A percentile compares a stretch with the other conserved stretches of the same genome.
These are phyloP conservation scores for Phytophthora tubulina DNA, from an alignment of 352 stramenopile species.

Conservation along the genomic window DNA sequence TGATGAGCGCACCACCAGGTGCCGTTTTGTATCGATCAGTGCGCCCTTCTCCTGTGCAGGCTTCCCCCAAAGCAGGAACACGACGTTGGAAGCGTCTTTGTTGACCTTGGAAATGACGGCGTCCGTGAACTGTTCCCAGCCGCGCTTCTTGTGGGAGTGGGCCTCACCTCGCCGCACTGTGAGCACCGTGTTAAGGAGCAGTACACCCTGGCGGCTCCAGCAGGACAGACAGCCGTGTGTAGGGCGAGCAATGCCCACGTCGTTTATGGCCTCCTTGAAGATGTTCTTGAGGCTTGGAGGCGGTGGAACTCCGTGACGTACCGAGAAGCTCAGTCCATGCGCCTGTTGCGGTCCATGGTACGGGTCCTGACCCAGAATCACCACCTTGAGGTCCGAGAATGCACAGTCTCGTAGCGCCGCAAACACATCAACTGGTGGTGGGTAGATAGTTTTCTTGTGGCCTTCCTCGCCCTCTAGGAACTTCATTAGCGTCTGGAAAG, in stretches of 20 bases:
- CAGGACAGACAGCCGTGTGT: conserved; percentile 92
- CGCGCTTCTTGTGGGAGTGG: conserved; percentile 96
- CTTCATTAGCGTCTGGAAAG: conserved; percentile 54
- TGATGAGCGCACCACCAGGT: conserved; percentile 89
- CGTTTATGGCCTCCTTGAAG: conserved; percentile 95
- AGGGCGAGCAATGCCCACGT: conserved; percentile 81
- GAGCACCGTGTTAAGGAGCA: conserved; percentile 98
- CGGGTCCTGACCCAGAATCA: conserved; percentile 95
- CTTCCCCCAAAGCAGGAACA: conserved; percentile 99
- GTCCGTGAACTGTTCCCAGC: conserved; percentile 99
- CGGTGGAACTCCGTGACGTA: conserved; percentile 87
- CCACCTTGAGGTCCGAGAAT: conserved; percentile 90
- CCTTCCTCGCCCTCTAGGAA: conserved; percentile 66
- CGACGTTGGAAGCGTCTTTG: conserved; percentile 84
- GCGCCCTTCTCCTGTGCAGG: conserved; percentile 90
- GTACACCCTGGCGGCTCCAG: conserved; percentile 96
- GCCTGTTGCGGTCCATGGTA: conserved; percentile 91
- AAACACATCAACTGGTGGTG: conserved; percentile 89
- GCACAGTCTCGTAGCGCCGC: conserved; percentile 90
- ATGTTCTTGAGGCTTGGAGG: conserved; percentile 98
- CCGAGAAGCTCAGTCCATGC: conserved; percentile 92
- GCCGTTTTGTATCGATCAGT: conserved; percentile 82
- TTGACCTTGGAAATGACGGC: conserved; percentile 91
- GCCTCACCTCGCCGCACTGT: conserved; percentile 94
- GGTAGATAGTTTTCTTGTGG: conserved; percentile 88